phyloP scores from a whole-genome alignment of 2,329 filamentous ascomycete genomes.

The Pestalotiopsis sp. region DNA sequence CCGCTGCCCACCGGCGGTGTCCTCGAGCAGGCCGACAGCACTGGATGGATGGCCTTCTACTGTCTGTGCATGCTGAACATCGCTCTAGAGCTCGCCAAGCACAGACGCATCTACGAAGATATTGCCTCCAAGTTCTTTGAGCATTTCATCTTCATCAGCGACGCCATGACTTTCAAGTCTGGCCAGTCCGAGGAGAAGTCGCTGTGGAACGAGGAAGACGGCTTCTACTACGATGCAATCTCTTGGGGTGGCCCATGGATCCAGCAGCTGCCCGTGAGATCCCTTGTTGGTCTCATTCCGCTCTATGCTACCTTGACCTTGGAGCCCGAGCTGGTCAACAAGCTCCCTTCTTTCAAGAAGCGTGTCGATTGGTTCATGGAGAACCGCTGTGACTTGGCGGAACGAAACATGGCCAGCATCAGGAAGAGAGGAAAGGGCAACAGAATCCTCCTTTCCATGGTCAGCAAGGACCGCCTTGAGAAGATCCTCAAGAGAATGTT shows the following conservation, averaged over 20 bases:
- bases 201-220: conserved; percentile 94
- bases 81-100: conserved; percentile 90
- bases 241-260: conserved; percentile 94
- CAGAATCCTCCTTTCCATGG: conserved; percentile 83
- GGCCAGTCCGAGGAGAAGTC: conserved; percentile 75
- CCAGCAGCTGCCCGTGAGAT: conserved; percentile 89
- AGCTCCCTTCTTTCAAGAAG: conserved; percentile 90
- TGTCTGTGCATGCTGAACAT: conserved; percentile 97
- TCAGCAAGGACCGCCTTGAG: conserved; percentile 89
- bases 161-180: conserved; percentile 88
- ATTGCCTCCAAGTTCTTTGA: conserved; percentile 99
- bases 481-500: conserved; percentile 91
- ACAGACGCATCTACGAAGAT: conserved; percentile 93
- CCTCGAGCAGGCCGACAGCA: conserved; percentile 95
- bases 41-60: conserved; percentile 99
- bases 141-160: conserved; percentile 96
- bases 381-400: conserved; percentile 82
- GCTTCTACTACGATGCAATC: conserved; percentile 98
- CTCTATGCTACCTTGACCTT: conserved; percentile 90
- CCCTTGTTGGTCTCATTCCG: conserved; percentile 90
- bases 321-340: conserved; percentile 91
- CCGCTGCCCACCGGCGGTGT: conserved; percentile 91
- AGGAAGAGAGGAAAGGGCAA: conserved; percentile 88
- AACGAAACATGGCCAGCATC: conserved; percentile 94
- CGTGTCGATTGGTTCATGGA: conserved; percentile 93